Conservation (phyloP, 2,329 filamentous ascomycete genomes). For the Lasiodiplodia gonubiensis region DNA sequence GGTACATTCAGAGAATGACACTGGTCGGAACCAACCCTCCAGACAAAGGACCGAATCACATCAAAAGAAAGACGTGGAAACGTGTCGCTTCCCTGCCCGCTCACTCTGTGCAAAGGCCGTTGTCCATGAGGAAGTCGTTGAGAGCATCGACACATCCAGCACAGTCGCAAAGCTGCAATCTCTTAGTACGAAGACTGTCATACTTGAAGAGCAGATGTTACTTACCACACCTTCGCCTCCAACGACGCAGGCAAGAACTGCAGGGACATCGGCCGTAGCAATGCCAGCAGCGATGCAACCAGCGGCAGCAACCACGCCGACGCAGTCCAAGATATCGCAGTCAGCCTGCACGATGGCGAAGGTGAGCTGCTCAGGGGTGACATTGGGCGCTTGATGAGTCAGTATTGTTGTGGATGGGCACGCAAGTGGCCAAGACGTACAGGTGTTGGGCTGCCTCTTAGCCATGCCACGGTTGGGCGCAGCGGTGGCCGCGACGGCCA, state of each 20-base stretch:
- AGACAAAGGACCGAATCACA: background rate
- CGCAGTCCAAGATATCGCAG: slow-evolving; percentile 72
- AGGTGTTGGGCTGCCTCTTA: background rate
- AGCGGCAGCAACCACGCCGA: slow-evolving; percentile 42
- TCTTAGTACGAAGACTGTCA: background rate
- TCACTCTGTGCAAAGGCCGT: background rate
- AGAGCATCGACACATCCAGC: background rate
- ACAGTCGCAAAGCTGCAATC: slow-evolving; percentile 3
- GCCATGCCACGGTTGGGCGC: background rate
- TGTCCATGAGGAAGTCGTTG: background rate
- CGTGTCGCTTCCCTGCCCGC: background rate
- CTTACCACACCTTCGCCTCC: background rate
- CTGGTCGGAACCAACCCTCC: background rate
- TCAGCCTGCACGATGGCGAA: slow-evolving; percentile 80
- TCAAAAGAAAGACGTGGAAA: background rate
- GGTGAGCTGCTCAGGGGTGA: background rate
- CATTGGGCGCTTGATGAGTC: background rate
- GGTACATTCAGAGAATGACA: background rate
- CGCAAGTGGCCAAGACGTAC: background rate
- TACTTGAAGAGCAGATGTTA: background rate
- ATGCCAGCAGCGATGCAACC: background rate
- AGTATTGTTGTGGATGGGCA: background rate
- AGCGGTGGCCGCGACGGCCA: background rate
- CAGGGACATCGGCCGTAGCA: no score
- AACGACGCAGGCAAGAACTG: background rate